phyloP scores from a whole-genome alignment of 192 early-diverging fungal species.

The Gaertneriomyces semiglobifer region DNA sequence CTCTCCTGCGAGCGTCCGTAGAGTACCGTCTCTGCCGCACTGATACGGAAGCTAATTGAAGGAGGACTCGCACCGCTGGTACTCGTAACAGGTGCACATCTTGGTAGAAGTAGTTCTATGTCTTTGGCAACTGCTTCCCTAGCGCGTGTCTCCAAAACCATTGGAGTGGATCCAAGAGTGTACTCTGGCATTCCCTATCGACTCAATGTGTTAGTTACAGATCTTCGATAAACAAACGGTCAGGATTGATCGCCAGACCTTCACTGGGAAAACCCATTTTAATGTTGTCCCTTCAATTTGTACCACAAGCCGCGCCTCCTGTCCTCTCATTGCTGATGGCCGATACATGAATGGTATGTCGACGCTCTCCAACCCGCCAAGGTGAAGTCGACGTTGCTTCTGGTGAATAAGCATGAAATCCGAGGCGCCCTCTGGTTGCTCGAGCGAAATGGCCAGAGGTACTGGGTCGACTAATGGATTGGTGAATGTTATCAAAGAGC shows the following conservation, averaged over 20 bases:
- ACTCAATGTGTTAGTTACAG: not conserved
- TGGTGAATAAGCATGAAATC: slow-evolving; percentile 39
- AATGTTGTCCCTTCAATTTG: slow-evolving; percentile 37
- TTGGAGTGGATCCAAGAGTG: not conserved
- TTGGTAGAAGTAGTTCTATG: slow-evolving; percentile 23
- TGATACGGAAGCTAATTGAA: no score
- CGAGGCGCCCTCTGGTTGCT: not conserved
- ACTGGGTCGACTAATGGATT: slow-evolving; percentile 47
- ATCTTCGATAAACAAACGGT: not conserved
- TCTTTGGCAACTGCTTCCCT: slow-evolving; percentile 33
- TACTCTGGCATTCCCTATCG: slow-evolving; percentile 40
- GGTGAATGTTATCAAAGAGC: slow-evolving; percentile 37
- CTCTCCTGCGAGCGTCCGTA: no score
- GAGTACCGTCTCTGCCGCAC: no score
- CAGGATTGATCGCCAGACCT: slow-evolving; percentile 19
- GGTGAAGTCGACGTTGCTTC: slow-evolving; percentile 23
- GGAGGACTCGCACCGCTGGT: no score
- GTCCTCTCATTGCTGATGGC: slow-evolving; percentile 38
- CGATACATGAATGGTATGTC: slow-evolving; percentile 46
- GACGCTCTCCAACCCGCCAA: slow-evolving; percentile 41
- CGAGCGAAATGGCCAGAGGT: slow-evolving; percentile 34
- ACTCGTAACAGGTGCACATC: not conserved
- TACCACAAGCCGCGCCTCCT: slow-evolving; percentile 36
- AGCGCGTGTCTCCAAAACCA: slow-evolving; percentile 30
- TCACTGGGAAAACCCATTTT: slow-evolving; percentile 50